Conservation (phyloP, 2,329 filamentous ascomycete species). For the Fonsecaea pedrosoi region DNA sequence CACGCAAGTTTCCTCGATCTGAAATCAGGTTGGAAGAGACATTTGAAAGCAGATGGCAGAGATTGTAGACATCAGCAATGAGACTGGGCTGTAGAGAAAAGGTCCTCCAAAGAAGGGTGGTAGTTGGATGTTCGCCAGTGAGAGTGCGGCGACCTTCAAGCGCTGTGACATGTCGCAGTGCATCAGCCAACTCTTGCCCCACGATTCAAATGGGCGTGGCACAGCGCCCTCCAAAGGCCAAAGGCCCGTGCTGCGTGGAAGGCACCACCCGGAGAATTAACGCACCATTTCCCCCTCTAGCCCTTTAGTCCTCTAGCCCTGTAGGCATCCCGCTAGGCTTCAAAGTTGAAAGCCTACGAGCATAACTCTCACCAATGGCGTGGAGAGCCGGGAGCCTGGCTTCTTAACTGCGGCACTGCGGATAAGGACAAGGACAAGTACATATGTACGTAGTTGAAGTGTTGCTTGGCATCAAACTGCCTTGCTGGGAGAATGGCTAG, state of each 20-base stretch:
- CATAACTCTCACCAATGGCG: background rate
- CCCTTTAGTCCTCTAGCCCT: background rate
- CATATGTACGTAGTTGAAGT: background rate
- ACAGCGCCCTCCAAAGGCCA: background rate
- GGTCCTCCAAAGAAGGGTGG: conserved; percentile 13
- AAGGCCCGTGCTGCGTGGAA: conserved; percentile 14
- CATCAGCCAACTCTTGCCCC: conserved; percentile 16
- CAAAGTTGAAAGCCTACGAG: background rate
- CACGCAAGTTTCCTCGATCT: background rate
- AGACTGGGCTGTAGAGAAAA: conserved; percentile 1
- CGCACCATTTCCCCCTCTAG: background rate
- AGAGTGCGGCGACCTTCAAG: conserved; percentile 11
- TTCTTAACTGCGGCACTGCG: background rate
- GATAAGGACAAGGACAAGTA: no score
- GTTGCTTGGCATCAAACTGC: background rate
- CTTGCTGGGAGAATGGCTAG: conserved; percentile 1
- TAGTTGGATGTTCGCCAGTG: conserved; percentile 28
- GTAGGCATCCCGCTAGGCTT: conserved; percentile 5
- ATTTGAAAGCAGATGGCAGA: background rate
- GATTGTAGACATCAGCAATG: background rate
- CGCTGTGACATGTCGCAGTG: conserved; percentile 14
- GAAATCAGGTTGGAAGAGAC: background rate
- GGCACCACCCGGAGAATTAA: conserved; percentile 25
- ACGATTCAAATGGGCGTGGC: conserved; percentile 18
- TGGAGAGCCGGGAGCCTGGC: background rate